Conservation (phyloP, 345 rosid species). For the Gossypium thurberi region DNA sequence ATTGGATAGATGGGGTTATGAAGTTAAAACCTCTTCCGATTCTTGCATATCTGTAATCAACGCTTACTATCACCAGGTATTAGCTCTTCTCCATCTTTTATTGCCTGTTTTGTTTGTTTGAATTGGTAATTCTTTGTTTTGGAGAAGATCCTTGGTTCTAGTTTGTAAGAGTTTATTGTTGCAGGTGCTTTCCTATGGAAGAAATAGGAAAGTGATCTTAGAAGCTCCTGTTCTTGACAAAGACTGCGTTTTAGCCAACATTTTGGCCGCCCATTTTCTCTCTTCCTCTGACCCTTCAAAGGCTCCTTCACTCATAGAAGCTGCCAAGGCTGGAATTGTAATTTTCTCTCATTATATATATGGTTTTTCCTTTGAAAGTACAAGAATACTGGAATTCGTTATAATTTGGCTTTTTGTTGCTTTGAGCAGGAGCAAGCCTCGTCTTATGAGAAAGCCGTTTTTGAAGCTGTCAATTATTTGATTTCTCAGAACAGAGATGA, state of each 20-base stretch:
- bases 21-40: slow-evolving; percentile 55
- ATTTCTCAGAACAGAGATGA: slow-evolving; percentile 59
- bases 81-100: not conserved
- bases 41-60: slow-evolving; percentile 62
- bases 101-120: not conserved
- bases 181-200: slow-evolving; percentile 73
- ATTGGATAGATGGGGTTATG: slow-evolving; percentile 74
- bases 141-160: not conserved
- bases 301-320: slow-evolving; percentile 32
- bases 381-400: not conserved
- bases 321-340: slow-evolving; percentile 58
- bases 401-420: not conserved
- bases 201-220: slow-evolving; percentile 49
- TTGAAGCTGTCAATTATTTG: slow-evolving; percentile 44
- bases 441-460: slow-evolving; percentile 67
- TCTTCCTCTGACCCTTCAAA: slow-evolving; percentile 37
- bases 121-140: not conserved
- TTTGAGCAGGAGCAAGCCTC: slow-evolving; percentile 59
- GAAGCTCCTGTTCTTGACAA: slow-evolving; percentile 54
- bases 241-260: slow-evolving; percentile 67
- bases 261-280: slow-evolving; percentile 72
- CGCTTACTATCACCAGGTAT: slow-evolving; percentile 65
- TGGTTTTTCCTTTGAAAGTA: not conserved
- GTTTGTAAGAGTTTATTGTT: not conserved
- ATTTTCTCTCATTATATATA: slow-evolving; percentile 9